phyloP scores from a whole-genome alignment of 2,329 filamentous ascomycete genomes.

The Phialophora verrucosa region DNA sequence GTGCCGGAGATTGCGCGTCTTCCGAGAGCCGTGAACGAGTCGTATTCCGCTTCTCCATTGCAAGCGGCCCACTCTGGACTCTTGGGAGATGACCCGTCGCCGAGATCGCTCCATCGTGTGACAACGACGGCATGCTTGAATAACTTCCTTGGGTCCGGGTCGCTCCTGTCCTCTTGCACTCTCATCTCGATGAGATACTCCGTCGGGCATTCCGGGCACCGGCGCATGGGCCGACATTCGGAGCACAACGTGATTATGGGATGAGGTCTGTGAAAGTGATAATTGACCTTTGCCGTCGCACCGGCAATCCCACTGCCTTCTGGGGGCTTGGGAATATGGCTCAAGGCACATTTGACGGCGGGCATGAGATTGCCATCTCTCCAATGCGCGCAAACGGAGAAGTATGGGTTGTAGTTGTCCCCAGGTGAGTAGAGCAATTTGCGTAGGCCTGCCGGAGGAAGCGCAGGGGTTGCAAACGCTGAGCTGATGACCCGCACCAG shows the following conservation, averaged over 20 bases:
- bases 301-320: conserved; percentile 51
- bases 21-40: conserved; percentile 61
- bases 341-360: conserved; percentile 65
- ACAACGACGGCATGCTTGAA: conserved; percentile 67
- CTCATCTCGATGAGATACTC: conserved; percentile 68
- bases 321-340: conserved; percentile 59
- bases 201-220: conserved; percentile 66
- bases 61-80: conserved; percentile 63
- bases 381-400: conserved; percentile 68
- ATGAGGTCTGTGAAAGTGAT: conserved; percentile 44
- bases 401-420: conserved; percentile 65
- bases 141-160: conserved; percentile 50
- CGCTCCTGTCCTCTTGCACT: conserved; percentile 60
- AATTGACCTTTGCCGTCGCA: conserved; percentile 44
- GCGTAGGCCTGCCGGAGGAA: conserved; percentile 60
- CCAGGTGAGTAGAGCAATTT: conserved; percentile 64
- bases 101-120: conserved; percentile 67
- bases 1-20: conserved; percentile 63
- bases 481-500: conserved; percentile 64
- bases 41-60: conserved; percentile 56
- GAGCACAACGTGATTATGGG: conserved; percentile 59
- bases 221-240: conserved; percentile 63
- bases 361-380: conserved; percentile 65
- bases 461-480: conserved; percentile 57
- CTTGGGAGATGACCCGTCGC: conserved; percentile 58